Conservation (phyloP, 208 protist genomes). For the Wallacemonas collosoma region DNA sequence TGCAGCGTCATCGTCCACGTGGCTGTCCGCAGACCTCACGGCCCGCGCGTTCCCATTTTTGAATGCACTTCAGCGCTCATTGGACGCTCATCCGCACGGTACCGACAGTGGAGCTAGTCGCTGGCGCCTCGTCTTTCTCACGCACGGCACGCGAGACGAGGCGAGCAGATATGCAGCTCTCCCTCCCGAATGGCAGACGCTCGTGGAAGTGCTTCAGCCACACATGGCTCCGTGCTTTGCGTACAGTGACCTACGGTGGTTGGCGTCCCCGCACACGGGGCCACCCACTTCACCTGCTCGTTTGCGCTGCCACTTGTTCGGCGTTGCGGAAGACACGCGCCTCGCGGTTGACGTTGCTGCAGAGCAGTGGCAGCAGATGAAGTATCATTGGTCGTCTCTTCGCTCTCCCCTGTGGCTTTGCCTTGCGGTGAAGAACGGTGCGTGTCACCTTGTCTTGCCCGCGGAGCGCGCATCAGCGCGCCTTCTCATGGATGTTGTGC, state of each 20-base stretch:
- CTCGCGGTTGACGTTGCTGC: background rate
- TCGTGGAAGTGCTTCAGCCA: background rate
- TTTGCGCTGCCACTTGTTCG: background rate
- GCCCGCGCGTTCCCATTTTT: constrained; percentile 39
- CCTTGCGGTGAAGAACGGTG: background rate
- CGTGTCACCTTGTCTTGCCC: constrained; percentile 2
- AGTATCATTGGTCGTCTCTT: no score
- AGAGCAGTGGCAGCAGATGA: background rate
- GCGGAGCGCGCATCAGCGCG: background rate
- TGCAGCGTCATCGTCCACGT: constrained; percentile 21
- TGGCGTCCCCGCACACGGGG: no score
- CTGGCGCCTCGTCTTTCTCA: background rate
- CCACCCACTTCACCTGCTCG: background rate
- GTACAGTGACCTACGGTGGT: background rate
- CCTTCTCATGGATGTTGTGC: background rate
- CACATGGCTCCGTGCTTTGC: background rate
- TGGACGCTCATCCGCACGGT: background rate
- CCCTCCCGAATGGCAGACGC: background rate
- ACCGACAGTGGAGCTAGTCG: background rate
- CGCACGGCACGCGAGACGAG: background rate
- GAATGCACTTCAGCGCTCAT: constrained; percentile 23
- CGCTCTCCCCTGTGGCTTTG: background rate
- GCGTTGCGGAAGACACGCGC: background rate
- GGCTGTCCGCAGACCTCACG: constrained; percentile 17
- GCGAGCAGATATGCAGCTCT: background rate